These are phyloP conservation scores for Cardamine resedifolia DNA, from an alignment of 345 rosid genomes.

Conservation along the genomic window DNA sequence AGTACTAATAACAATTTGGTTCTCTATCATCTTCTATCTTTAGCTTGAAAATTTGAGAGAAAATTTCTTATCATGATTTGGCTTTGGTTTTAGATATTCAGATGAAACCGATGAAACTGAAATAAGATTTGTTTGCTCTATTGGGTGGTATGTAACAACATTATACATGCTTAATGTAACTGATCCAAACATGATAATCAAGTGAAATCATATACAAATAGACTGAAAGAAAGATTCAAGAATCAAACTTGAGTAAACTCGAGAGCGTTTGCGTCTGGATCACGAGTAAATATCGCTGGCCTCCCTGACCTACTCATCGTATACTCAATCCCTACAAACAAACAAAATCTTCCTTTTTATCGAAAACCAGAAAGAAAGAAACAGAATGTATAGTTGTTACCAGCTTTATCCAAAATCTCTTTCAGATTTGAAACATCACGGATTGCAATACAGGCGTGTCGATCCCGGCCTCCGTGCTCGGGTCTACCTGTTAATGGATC, in stretches of 20 bases:
- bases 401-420: constrained; percentile 71
- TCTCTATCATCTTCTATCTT: neutral
- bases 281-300: constrained; percentile 86
- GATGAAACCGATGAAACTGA: neutral
- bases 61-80: no score
- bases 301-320: constrained; percentile 85
- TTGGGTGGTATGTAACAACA: neutral
- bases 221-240: constrained; percentile 53
- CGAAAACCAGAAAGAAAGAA: neutral
- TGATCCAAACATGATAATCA: neutral
- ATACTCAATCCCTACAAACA: constrained; percentile 61
- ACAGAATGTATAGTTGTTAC: constrained; percentile 39
- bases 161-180: neutral
- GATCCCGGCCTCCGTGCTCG: constrained; percentile 88
- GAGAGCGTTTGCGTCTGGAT: constrained; percentile 94
- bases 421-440: constrained; percentile 75
- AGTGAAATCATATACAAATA: neutral
- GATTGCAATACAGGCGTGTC: constrained; percentile 86
- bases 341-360: neutral
- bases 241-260: constrained; percentile 73
- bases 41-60: neutral
- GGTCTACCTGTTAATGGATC: constrained; percentile 93
- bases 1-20: neutral
- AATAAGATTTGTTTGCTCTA: neutral
- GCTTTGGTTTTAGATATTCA: neutral